Evolutionary conservation across 2,329 filamentous ascomycete genomes (phyloP).

Genomic region (Sarocladium kiliense): DNA sequence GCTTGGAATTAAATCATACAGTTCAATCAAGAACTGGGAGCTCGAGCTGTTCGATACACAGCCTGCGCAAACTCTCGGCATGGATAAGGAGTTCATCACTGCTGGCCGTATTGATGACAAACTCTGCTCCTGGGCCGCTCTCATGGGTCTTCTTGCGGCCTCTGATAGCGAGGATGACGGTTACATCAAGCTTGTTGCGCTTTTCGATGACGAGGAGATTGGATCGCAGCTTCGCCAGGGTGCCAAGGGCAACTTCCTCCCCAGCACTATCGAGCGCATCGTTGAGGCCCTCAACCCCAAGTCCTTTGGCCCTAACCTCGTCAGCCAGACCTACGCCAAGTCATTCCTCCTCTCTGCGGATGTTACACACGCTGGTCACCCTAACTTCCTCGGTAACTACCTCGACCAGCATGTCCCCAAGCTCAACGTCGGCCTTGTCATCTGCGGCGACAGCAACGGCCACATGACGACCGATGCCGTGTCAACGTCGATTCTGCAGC

Average conservation of each 20-base stretch:
- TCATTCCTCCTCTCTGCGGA: slow-evolving; percentile 91
- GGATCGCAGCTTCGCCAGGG: slow-evolving; percentile 87
- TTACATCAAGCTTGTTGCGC: slow-evolving; percentile 83
- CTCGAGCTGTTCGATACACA: slow-evolving; percentile 91
- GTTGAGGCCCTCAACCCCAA: slow-evolving; percentile 61
- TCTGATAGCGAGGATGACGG: slow-evolving; percentile 51
- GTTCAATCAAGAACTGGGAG: slow-evolving; percentile 89
- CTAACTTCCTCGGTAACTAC: slow-evolving; percentile 84
- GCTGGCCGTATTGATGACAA: slow-evolving; percentile 96
- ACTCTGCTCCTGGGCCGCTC: slow-evolving; percentile 88
- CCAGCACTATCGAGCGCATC: slow-evolving; percentile 73
- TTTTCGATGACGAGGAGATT: slow-evolving; percentile 97
- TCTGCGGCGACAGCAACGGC: slow-evolving; percentile 80
- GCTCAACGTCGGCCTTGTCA: slow-evolving; percentile 79
- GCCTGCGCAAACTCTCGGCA: slow-evolving; percentile 74
- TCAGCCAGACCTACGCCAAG: slow-evolving; percentile 82
- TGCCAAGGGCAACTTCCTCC: slow-evolving; percentile 83
- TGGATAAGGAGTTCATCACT: slow-evolving; percentile 92
- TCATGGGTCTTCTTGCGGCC: slow-evolving; percentile 74
- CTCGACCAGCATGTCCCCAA: slow-evolving; percentile 80
- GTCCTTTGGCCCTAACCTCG: slow-evolving; percentile 50
- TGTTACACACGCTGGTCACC: slow-evolving; percentile 90
- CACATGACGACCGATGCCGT: slow-evolving; percentile 95
- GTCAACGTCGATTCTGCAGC: slow-evolving; percentile 72
- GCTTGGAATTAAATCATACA: slow-evolving; percentile 66